phyloP scores from a whole-genome alignment of 345 rosid species.

The Lumnitzera racemosa region DNA sequence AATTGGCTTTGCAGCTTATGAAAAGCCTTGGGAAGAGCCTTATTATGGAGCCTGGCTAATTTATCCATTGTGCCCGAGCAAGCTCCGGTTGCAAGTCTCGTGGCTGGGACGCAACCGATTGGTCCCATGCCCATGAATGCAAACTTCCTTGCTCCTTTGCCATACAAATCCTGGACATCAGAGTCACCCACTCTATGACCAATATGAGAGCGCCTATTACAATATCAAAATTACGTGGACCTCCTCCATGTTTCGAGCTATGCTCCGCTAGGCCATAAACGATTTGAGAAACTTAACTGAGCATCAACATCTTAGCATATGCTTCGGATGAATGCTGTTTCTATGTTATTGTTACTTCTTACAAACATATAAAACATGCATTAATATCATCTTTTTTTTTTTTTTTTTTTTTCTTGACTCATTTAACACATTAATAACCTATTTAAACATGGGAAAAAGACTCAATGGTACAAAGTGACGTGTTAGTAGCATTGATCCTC shows the following conservation, averaged over 20 bases:
- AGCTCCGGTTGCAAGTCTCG: not conserved
- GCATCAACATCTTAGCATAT: too few species aligned
- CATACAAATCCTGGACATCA: constrained; percentile 14
- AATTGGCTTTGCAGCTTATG: constrained; percentile 8
- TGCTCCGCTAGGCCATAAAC: too few species aligned
- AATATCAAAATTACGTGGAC: too few species aligned
- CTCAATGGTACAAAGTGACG: too few species aligned
- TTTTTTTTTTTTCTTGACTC: not conserved
- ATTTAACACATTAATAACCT: not conserved
- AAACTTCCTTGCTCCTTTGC: constrained; percentile 22
- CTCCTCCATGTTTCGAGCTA: too few species aligned
- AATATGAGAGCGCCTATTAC: not conserved
- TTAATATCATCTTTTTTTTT: too few species aligned
- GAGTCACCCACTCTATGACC: not conserved
- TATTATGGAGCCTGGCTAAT: constrained; percentile 11
- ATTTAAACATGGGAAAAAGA: too few species aligned
- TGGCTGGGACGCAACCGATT: constrained; percentile 11
- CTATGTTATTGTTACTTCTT: too few species aligned
- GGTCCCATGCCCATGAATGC: constrained; percentile 14
- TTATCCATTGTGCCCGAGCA: not conserved
- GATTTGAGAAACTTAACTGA: too few species aligned
- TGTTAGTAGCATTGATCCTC: too few species aligned
- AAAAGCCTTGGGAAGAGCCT: not conserved
- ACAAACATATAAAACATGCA: too few species aligned
- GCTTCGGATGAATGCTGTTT: too few species aligned